Evolutionary conservation across 495 filamentous ascomycete genomes (phyloP).

Genomic region (Geopyxis carbonaria): DNA sequence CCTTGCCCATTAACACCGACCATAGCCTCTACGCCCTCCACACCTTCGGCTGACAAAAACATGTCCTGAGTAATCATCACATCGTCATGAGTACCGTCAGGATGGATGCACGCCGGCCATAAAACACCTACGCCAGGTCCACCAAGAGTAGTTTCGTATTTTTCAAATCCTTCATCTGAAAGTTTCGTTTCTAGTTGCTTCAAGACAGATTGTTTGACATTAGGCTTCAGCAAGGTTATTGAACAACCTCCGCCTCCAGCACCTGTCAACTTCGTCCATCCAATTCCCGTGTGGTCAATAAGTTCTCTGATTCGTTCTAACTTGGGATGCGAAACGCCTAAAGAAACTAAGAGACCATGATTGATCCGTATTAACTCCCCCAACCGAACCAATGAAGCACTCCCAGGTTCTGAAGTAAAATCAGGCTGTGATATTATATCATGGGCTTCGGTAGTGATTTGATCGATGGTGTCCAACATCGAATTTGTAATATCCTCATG

Average conservation of each 20-base stretch:
- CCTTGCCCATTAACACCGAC: slow-evolving; percentile 50
- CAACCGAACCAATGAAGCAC: slow-evolving; percentile 41
- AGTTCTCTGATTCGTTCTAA: slow-evolving; percentile 84
- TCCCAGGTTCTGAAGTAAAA: slow-evolving; percentile 41
- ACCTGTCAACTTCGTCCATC: slow-evolving; percentile 93
- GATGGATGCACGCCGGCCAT: slow-evolving; percentile 72
- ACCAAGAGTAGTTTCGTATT: slow-evolving; percentile 74
- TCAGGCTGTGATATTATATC: slow-evolving; percentile 46
- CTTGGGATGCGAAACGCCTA: slow-evolving; percentile 86
- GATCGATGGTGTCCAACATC: slow-evolving; percentile 68
- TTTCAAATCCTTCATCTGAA: slow-evolving; percentile 56
- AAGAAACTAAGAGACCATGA: slow-evolving; percentile 69
- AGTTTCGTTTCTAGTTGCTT: slow-evolving; percentile 48
- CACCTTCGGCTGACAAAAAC: slow-evolving; percentile 65
- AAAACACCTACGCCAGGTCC: slow-evolving; percentile 86
- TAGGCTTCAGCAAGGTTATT: slow-evolving; percentile 70
- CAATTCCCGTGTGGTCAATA: slow-evolving; percentile 74
- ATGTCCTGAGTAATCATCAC: slow-evolving; percentile 87
- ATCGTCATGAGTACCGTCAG: slow-evolving; percentile 49
- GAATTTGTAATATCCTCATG: slow-evolving; percentile 57
- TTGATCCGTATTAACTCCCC: slow-evolving; percentile 84
- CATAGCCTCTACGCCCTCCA: slow-evolving; percentile 60
- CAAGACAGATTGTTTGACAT: slow-evolving; percentile 29
- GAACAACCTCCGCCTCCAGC: slow-evolving; percentile 90
- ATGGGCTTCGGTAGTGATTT: slow-evolving; percentile 57